A percentile compares a stretch with the other conserved stretches of the same genome.
These are phyloP conservation scores for Colletotrichum spaethianum DNA, from an alignment of 2,329 filamentous ascomycete genomes.

Conservation along the genomic window DNA sequence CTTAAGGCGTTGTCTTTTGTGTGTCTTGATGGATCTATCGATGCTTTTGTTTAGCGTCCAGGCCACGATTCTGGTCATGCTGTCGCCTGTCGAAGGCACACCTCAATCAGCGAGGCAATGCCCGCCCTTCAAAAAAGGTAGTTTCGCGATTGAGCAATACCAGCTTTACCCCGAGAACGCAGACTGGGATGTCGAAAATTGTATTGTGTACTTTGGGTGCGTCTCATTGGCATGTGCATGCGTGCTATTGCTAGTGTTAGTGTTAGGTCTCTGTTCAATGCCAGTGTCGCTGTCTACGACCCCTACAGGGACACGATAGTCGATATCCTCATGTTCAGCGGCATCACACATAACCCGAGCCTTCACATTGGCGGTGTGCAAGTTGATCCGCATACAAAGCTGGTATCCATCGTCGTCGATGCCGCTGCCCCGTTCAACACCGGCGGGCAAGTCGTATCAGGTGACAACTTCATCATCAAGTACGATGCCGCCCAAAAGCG, in stretches of 20 bases:
- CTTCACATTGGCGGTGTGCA: constrained; percentile 42
- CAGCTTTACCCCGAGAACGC: constrained; percentile 55
- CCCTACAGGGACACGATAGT: constrained; percentile 41
- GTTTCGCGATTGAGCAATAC: constrained; percentile 46
- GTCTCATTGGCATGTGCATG: not conserved
- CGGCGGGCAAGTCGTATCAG: constrained; percentile 37
- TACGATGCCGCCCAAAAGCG: constrained; percentile 40
- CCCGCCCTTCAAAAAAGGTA: constrained; percentile 43
- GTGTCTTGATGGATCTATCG: not conserved
- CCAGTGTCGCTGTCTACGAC: constrained; percentile 43
- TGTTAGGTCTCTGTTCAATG: constrained; percentile 43
- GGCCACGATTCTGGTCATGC: not conserved
- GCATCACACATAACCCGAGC: constrained; percentile 36
- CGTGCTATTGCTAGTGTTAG: not conserved
- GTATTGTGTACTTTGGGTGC: constrained; percentile 51
- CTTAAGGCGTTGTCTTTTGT: too few relatives aligned
- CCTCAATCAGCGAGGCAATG: constrained; percentile 27
- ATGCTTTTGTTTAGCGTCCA: not conserved
- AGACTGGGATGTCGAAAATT: constrained; percentile 51
- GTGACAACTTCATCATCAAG: constrained; percentile 44
- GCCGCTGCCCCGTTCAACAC: constrained; percentile 42
- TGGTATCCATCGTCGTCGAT: constrained; percentile 41
- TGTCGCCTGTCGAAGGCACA: not conserved
- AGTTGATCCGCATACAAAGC: constrained; percentile 37
- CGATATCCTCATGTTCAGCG: constrained; percentile 40